phyloP scores from a whole-genome alignment of 129 eudicot species.

The Flaveria bidentis region DNA sequence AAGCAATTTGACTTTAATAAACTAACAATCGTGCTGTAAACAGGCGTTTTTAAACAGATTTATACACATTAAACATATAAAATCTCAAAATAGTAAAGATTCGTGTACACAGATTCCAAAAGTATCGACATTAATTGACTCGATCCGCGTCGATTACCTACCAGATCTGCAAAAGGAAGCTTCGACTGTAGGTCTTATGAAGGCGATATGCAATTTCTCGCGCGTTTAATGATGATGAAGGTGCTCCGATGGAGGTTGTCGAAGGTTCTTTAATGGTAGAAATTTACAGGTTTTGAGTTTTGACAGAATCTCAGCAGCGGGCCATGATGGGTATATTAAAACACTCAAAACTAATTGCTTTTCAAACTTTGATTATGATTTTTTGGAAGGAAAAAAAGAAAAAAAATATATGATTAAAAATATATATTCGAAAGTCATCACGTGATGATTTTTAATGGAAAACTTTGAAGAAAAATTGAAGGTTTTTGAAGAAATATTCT shows the following conservation, averaged over 20 bases:
- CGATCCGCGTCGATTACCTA: slow-evolving; percentile 31
- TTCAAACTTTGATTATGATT: too few species aligned
- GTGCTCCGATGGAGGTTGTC: slow-evolving; percentile 34
- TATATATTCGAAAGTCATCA: too few species aligned
- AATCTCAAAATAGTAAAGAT: background rate
- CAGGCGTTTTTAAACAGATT: background rate
- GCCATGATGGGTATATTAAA: too few species aligned
- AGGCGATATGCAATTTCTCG: slow-evolving; percentile 13
- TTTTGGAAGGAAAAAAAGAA: too few species aligned
- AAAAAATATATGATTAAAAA: too few species aligned
- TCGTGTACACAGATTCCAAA: background rate
- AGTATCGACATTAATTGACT: too few species aligned
- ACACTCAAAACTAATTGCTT: too few species aligned
- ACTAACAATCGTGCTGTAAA: slow-evolving; percentile 1
- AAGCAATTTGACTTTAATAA: slow-evolving; percentile 13
- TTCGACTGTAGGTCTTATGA: slow-evolving; percentile 14
- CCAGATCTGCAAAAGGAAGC: slow-evolving; percentile 23
- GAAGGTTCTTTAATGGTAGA: slow-evolving; percentile 19
- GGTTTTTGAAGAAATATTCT: too few species aligned
- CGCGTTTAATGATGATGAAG: slow-evolving; percentile 14
- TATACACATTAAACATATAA: slow-evolving; percentile 1
- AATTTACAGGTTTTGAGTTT: slow-evolving; percentile 4
- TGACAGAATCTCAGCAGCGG: too few species aligned
- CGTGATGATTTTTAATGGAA: too few species aligned
- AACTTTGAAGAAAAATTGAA: too few species aligned